Conservation (phyloP, 2,329 filamentous ascomycete species). For the Alternaria longipes region DNA sequence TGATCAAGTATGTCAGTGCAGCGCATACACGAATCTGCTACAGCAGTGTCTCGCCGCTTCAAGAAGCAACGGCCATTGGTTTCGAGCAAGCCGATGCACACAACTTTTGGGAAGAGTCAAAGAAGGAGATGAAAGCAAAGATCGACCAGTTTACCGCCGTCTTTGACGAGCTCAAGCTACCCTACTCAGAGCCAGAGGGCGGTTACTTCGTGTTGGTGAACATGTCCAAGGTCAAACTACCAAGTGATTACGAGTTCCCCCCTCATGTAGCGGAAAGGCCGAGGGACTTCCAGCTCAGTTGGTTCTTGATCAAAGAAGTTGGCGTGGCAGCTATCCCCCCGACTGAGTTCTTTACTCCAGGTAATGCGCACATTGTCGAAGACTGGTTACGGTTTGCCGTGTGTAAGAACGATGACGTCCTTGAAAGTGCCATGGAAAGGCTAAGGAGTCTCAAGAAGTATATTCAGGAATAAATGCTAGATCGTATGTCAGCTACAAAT, state of each 20-base stretch:
- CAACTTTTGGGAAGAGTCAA: conserved; percentile 87
- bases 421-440: conserved; percentile 61
- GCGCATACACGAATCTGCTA: conserved; percentile 98
- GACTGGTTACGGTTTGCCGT: conserved; percentile 96
- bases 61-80: conserved; percentile 92
- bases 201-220: conserved; percentile 98
- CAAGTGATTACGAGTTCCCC: conserved; percentile 86
- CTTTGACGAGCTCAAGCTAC: conserved; percentile 59
- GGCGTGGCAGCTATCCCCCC: conserved; percentile 96
- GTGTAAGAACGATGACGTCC: conserved; percentile 89
- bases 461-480: conserved; percentile 44
- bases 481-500: neutral
- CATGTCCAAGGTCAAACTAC: conserved; percentile 85
- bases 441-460: conserved; percentile 61
- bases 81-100: conserved; percentile 88
- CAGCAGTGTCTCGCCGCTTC: conserved; percentile 88
- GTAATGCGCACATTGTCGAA: conserved; percentile 84
- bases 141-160: conserved; percentile 83
- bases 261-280: conserved; percentile 85
- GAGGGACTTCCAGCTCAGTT: conserved; percentile 91
- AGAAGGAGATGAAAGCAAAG: conserved; percentile 88
- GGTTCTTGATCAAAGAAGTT: conserved; percentile 97
- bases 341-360: conserved; percentile 93
- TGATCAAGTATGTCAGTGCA: conserved; percentile 90
- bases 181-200: conserved; percentile 90